Evolutionary conservation across 2,329 filamentous ascomycete genomes (phyloP), one percentile per base, ranked within the genome.

Genomic region (Orbilia oligospora): DNA sequence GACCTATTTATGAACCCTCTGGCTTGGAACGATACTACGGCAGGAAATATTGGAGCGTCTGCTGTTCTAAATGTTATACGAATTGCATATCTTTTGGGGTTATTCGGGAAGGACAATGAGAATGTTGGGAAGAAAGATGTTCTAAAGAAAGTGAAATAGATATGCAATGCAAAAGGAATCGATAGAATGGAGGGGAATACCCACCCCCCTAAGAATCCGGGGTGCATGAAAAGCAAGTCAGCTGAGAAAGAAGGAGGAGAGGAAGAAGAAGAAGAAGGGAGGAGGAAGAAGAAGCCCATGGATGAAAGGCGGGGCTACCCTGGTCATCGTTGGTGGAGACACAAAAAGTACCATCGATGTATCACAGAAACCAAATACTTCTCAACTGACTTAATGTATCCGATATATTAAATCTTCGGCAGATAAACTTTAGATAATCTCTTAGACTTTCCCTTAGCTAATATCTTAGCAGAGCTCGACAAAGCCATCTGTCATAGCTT

Each of bases 1-100:
- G 81, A 83, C 0, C 51, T 82, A 3, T 82, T 84, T 36, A 81
- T 82, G 51, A 55, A 81, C 20, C 30, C 75, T 5, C 24, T 6
- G 0, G 61, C 51, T 44, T 84, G 84, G 83, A 84, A 84, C 51
- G 80, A 81, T 20, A 80, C 83, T 78, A 51, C 84, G 9, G 81
- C 80, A 79, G 82, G 82, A 8, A 81, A 80, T 49, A 79, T 84
- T 10, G 82, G 76, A 1, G 82, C 71, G 0, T 83, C 83, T 55
- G 71, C 65, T 2, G 77, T 82, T 10, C 49, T 84, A 61, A 84
- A 84, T 58, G 71, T 81, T 18, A 22, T 82, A 41, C 58, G 64
- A 27, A 33, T 63, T 46, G 51, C 64, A 10, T 75, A 75, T 69
- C 44, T 75, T 46, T 65, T 49, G 24, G 71, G 64, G 18, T 9